Conservation (phyloP, 768 basidiomycete species). For the Scleroderma citrinum region DNA sequence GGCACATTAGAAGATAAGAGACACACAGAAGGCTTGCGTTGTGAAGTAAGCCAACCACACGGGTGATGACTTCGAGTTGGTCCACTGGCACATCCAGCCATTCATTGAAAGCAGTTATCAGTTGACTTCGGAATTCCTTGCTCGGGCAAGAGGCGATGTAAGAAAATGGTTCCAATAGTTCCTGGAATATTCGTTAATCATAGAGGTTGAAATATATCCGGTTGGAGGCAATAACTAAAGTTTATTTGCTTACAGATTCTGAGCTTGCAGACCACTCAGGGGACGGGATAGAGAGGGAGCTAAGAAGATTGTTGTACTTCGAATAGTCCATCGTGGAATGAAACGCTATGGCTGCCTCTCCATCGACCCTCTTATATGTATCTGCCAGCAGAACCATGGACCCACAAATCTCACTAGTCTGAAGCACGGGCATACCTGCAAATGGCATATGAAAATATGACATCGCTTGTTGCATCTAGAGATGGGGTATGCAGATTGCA, state of each 20-base stretch:
- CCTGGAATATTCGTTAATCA: constrained; percentile 18
- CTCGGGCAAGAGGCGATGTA: constrained; percentile 83
- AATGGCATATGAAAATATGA: background rate
- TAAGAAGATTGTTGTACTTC: constrained; percentile 36
- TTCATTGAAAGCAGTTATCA: constrained; percentile 86
- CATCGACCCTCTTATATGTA: background rate
- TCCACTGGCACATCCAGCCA: constrained; percentile 84
- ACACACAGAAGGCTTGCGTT: constrained; percentile 85
- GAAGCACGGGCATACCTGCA: background rate
- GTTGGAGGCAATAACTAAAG: background rate
- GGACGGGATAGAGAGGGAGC: constrained; percentile 26
- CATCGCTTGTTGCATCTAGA: background rate
- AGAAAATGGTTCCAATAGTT: constrained; percentile 80
- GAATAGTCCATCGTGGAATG: constrained; percentile 15
- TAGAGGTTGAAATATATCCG: too few species aligned
- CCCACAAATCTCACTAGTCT: background rate
- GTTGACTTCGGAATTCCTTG: constrained; percentile 82
- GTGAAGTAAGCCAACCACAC: constrained; percentile 87
- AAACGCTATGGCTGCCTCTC: background rate
- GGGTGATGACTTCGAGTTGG: constrained; percentile 66
- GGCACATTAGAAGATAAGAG: background rate
- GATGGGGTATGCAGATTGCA: background rate
- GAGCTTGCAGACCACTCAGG: constrained; percentile 14
- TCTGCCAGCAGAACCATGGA: background rate
- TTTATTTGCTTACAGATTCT: constrained; percentile 17